These are phyloP conservation scores for Backusella mclennaniae DNA, from an alignment of 192 early-diverging fungal species.

Conservation along the genomic window DNA sequence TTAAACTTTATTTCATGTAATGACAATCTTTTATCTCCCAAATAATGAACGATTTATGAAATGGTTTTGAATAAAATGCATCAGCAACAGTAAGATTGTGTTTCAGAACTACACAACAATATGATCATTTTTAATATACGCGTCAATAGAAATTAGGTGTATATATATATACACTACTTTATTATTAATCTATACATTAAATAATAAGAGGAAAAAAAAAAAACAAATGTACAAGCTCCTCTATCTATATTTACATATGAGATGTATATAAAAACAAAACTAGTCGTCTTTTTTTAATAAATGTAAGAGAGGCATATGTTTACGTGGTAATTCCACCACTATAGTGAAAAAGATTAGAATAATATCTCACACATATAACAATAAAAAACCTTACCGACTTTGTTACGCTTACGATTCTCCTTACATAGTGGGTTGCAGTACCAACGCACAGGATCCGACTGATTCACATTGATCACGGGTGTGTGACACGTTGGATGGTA, in stretches of 20 bases:
- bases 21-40: no score
- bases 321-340: conserved; percentile 58
- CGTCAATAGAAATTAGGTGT: not conserved
- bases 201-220: not conserved
- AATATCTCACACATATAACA: no score
- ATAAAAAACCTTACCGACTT: conserved; percentile 7
- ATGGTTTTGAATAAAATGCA: no score
- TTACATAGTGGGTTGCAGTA: conserved; percentile 16
- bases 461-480: not conserved
- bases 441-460: conserved; percentile 14
- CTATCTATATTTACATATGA: not conserved
- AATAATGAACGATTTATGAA: no score
- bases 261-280: not conserved
- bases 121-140: no score
- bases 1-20: no score
- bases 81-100: no score
- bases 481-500: conserved; percentile 17
- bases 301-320: conserved; percentile 48
- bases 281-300: not conserved
- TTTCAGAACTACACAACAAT: no score
- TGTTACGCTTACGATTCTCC: conserved; percentile 20
- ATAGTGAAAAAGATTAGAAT: conserved; percentile 23
- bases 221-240: not conserved
- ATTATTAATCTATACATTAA: not conserved
- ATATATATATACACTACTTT: not conserved